These are phyloP conservation scores for Quercus mongolica DNA, from an alignment of 306 rosid species.

Conservation along the genomic window DNA sequence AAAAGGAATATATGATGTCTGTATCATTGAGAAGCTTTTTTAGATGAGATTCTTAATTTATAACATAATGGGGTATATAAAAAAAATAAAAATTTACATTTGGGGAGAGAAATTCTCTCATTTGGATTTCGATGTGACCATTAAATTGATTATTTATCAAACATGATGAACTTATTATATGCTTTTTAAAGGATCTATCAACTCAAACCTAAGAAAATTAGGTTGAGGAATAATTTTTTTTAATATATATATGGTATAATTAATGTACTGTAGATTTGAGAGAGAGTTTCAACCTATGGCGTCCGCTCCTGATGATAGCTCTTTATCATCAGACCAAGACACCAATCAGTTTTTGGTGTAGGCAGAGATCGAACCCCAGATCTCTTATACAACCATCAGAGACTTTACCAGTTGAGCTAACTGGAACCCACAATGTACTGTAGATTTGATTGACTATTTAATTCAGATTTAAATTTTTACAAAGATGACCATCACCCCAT, in stretches of 20 bases:
- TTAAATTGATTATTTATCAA: not conserved
- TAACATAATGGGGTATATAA: too few species aligned
- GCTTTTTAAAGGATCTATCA: not conserved
- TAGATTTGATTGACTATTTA: not conserved
- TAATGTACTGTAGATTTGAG: too few species aligned
- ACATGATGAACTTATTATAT: not conserved
- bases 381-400: too few species aligned
- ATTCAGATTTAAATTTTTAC: not conserved
- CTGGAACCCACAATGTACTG: not conserved
- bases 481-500: not conserved
- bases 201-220: not conserved
- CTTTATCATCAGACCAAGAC: too few species aligned
- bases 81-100: too few species aligned
- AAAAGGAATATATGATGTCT: not conserved
- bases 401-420: too few species aligned
- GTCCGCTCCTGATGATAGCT: too few species aligned
- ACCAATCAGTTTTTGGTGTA: too few species aligned
- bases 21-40: not conserved
- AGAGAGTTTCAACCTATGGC: too few species aligned
- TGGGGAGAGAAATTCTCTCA: not conserved
- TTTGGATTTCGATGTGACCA: constrained; percentile 11
- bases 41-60: not conserved
- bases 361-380: too few species aligned
- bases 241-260: too few species aligned
- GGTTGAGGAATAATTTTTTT: not conserved